Evolutionary conservation across 1,284 basidiomycete genomes (phyloP).

Genomic region (Ustilago tritici): DNA sequence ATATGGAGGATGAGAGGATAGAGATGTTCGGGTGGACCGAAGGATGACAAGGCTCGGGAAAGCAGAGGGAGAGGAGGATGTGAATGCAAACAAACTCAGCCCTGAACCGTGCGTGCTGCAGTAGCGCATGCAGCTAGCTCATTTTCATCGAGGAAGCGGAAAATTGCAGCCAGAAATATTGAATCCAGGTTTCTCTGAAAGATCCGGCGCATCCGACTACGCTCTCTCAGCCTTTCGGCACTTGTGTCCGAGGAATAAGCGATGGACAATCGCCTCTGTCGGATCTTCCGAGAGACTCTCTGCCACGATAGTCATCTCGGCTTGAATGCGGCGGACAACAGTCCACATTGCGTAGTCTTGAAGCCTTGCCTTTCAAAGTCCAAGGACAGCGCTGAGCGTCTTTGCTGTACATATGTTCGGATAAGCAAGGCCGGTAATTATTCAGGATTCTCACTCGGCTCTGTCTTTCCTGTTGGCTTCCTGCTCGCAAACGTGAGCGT

Average conservation of each 20-base stretch:
- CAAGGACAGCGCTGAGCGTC: too few relatives aligned
- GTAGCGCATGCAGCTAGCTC: not conserved
- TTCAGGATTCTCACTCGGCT: not conserved
- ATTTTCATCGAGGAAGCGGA: not conserved
- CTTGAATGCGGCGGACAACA: not conserved
- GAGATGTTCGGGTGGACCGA: not conserved
- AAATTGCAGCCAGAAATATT: not conserved
- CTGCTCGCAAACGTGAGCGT: not conserved
- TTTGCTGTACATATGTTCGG: not conserved
- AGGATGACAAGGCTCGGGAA: not conserved
- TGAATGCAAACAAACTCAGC: constrained; percentile 6
- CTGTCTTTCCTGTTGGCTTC: not conserved
- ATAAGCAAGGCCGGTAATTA: constrained; percentile 6
- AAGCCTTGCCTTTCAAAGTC: not conserved
- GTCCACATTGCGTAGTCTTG: not conserved
- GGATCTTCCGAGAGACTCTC: too few relatives aligned
- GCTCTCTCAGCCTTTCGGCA: not conserved
- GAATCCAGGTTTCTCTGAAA: not conserved
- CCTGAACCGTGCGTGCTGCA: constrained; percentile 9
- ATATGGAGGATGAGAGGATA: not conserved
- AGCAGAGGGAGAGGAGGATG: not conserved
- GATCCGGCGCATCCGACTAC: constrained; percentile 1
- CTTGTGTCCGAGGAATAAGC: not conserved
- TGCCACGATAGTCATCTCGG: not conserved
- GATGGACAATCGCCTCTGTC: too few relatives aligned